Percentiles rank a stretch among this genome's conserved stretches.
Conservation (phyloP, 1,139 yeast genomes). For the Debaryomyces subglobosus region DNA sequence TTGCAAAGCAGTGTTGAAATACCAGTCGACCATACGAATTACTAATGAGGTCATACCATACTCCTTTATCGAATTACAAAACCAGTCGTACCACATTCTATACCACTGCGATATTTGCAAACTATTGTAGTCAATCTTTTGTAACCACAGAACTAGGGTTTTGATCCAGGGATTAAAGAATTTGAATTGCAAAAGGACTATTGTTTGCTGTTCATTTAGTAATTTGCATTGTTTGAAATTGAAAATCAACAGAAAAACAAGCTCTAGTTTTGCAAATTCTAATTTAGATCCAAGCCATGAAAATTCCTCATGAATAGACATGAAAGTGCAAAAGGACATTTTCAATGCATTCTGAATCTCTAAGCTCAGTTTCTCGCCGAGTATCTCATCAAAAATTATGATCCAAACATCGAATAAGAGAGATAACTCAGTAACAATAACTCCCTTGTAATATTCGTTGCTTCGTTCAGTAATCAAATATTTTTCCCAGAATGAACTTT, state of each 20-base stretch:
- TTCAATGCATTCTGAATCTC: slow-evolving; percentile 3
- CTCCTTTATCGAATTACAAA: slow-evolving; percentile 6
- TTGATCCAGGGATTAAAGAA: slow-evolving; percentile 34
- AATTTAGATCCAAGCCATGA: slow-evolving; percentile 8
- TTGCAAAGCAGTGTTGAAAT: slow-evolving; percentile 24
- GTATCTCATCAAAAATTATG: slow-evolving; percentile 6
- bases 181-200: slow-evolving; percentile 29
- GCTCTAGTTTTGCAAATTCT: slow-evolving; percentile 8
- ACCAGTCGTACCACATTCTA: slow-evolving; percentile 18
- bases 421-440: slow-evolving; percentile 8
- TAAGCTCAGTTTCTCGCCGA: background rate
- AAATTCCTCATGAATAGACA: background rate
- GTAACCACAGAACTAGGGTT: slow-evolving; percentile 7
- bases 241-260: slow-evolving; percentile 6
- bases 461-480: background rate
- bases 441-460: background rate
- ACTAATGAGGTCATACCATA: background rate
- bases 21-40: slow-evolving; percentile 26
- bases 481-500: slow-evolving; percentile 22
- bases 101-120: slow-evolving; percentile 15
- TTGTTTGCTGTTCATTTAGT: slow-evolving; percentile 8
- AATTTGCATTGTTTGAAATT: slow-evolving; percentile 6
- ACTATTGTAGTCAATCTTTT: slow-evolving; percentile 1
- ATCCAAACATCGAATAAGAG: slow-evolving; percentile 10
- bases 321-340: slow-evolving; percentile 7